phyloP scores from a whole-genome alignment of 1,284 basidiomycete species.

The Dichomitus squalens region DNA sequence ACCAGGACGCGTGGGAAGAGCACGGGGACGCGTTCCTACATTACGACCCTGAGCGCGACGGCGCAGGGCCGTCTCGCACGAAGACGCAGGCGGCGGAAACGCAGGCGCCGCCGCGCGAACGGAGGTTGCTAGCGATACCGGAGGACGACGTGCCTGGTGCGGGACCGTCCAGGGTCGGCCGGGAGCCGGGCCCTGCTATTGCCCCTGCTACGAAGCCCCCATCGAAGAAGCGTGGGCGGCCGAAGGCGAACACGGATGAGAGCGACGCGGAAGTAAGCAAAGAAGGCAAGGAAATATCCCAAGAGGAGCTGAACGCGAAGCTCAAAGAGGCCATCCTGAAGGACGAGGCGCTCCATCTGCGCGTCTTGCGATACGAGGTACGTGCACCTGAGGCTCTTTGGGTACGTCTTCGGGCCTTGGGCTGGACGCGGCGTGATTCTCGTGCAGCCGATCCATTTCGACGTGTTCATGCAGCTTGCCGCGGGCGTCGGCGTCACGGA shows the following conservation, averaged over 20 bases:
- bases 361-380: slow-evolving; percentile 68
- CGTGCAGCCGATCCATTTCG: slow-evolving; percentile 59
- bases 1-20: slow-evolving; percentile 20
- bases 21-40: slow-evolving; percentile 34
- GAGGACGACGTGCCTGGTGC: slow-evolving; percentile 3
- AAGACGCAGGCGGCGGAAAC: background rate
- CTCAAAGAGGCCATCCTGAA: slow-evolving; percentile 46
- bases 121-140: slow-evolving; percentile 3
- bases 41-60: slow-evolving; percentile 34
- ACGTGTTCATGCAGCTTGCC: slow-evolving; percentile 49
- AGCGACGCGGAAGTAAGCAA: slow-evolving; percentile 12
- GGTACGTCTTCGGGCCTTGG: slow-evolving; percentile 6
- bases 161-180: background rate
- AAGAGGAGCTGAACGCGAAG: slow-evolving; percentile 33
- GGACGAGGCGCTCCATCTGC: slow-evolving; percentile 50
- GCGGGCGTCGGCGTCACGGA: slow-evolving; percentile 33
- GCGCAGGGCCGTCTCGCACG: slow-evolving; percentile 4
- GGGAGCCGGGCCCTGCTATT: background rate
- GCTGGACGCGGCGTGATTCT: background rate
- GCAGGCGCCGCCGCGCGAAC: background rate
- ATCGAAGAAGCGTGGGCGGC: slow-evolving; percentile 21
- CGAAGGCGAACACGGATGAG: slow-evolving; percentile 14
- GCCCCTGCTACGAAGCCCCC: slow-evolving; percentile 11
- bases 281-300: slow-evolving; percentile 33
- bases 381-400: background rate